These are phyloP conservation scores for Colletotrichum acutatum DNA, from an alignment of 2,329 filamentous ascomycete species.

Conservation along the genomic window DNA sequence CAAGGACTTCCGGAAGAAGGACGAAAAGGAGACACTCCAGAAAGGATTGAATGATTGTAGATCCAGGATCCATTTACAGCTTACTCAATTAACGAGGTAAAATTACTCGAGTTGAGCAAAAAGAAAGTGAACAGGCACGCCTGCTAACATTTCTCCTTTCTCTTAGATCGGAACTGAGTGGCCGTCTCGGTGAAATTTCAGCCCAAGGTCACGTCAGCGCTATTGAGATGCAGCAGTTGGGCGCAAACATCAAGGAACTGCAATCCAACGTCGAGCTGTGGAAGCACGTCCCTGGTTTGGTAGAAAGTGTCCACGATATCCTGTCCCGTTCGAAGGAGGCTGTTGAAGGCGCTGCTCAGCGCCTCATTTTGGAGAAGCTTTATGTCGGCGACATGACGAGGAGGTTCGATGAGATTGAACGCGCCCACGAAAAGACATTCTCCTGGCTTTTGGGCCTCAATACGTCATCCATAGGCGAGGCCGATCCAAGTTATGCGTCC, in stretches of 20 bases:
- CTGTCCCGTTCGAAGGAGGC: background rate
- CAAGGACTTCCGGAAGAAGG: background rate
- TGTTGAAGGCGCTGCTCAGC: background rate
- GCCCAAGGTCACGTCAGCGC: background rate
- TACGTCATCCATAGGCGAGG: background rate
- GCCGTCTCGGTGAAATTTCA: background rate
- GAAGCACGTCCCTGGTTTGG: background rate
- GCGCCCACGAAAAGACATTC: background rate
- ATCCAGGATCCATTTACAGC: background rate
- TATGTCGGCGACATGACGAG: background rate
- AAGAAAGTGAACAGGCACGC: background rate
- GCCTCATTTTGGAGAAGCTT: background rate
- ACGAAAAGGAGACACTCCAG: background rate
- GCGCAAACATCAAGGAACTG: background rate
- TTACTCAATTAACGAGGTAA: background rate
- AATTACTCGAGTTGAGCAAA: too few relatives aligned
- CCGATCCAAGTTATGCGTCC: background rate
- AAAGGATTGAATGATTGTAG: background rate
- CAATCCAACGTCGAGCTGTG: background rate
- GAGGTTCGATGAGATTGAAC: conserved; percentile 2
- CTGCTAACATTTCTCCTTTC: background rate
- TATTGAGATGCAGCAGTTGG: background rate
- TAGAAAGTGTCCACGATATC: background rate
- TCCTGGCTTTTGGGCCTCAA: background rate
- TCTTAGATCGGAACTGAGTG: background rate